Evolutionary conservation across 352 stramenopile species (phyloP).

Genomic region (Phytopythium ostracodes): DNA sequence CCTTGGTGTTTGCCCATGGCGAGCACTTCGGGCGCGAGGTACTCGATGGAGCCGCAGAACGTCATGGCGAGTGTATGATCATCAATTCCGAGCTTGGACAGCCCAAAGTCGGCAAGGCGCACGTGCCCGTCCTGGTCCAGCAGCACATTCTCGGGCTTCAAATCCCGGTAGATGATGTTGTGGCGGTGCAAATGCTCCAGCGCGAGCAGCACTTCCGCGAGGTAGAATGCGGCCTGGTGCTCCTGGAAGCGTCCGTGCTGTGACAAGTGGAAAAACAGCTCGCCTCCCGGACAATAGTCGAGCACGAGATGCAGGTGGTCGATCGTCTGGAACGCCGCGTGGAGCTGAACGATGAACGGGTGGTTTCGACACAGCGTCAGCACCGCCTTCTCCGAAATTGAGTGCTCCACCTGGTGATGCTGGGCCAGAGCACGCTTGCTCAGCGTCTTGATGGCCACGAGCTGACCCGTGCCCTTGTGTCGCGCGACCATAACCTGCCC

Average conservation of each 20-base stretch:
- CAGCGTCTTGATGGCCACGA: slow-evolving; percentile 80
- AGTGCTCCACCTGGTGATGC: slow-evolving; percentile 86
- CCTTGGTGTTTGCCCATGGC: slow-evolving; percentile 32
- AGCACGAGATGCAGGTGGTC: slow-evolving; percentile 69
- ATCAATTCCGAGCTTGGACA: slow-evolving; percentile 70
- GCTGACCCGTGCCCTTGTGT: slow-evolving; percentile 46
- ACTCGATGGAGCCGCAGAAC: slow-evolving; percentile 88
- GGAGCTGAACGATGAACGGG: slow-evolving; percentile 90
- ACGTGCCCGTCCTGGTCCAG: slow-evolving; percentile 85
- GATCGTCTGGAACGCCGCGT: slow-evolving; percentile 86
- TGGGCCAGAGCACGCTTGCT: slow-evolving; percentile 75
- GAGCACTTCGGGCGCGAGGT: slow-evolving; percentile 80
- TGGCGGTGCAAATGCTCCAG: slow-evolving; percentile 70
- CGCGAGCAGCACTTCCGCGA: slow-evolving; percentile 83
- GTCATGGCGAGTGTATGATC: slow-evolving; percentile 63
- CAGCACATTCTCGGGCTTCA: slow-evolving; percentile 92
- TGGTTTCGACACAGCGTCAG: slow-evolving; percentile 87
- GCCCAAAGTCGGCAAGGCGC: slow-evolving; percentile 88
- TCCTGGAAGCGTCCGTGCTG: slow-evolving; percentile 69
- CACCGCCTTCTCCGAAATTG: slow-evolving; percentile 80
- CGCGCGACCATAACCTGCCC: slow-evolving; percentile 81
- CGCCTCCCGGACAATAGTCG: slow-evolving; percentile 71
- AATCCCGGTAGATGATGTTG: slow-evolving; percentile 84
- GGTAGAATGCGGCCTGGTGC: slow-evolving; percentile 81
- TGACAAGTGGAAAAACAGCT: slow-evolving; percentile 88